phyloP scores from a whole-genome alignment of 495 filamentous ascomycete genomes.

The Xylaria bambusicola region DNA sequence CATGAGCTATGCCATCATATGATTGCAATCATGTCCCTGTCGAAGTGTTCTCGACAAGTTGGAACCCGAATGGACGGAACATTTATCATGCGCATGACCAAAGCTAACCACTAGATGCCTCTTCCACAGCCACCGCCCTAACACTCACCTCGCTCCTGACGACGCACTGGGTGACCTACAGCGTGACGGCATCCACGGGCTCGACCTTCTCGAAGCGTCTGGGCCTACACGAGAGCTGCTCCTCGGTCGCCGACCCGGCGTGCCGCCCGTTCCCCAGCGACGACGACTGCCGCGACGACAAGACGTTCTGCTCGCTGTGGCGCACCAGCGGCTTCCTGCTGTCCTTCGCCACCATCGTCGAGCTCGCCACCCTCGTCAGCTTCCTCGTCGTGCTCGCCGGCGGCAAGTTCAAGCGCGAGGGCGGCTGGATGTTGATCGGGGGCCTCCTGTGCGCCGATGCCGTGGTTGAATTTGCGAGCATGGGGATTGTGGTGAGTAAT shows the following conservation, averaged over 20 bases:
- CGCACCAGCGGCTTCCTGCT: constrained; percentile 82
- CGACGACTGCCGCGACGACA: constrained; percentile 69
- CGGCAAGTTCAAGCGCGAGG: constrained; percentile 72
- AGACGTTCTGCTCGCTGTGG: constrained; percentile 91
- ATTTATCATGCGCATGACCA: not conserved
- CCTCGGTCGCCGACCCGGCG: constrained; percentile 38
- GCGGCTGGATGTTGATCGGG: constrained; percentile 75
- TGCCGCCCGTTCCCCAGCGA: constrained; percentile 59
- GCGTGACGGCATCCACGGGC: constrained; percentile 54
- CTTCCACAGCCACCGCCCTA: constrained; percentile 67
- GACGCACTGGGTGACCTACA: constrained; percentile 79
- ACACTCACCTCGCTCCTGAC: constrained; percentile 73
- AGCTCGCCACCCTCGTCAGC: constrained; percentile 72
- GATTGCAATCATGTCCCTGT: too few relatives aligned
- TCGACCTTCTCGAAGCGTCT: constrained; percentile 65
- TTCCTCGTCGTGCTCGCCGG: constrained; percentile 75
- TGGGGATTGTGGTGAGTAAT: constrained; percentile 76
- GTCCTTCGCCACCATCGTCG: constrained; percentile 73
- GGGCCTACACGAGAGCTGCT: constrained; percentile 81
- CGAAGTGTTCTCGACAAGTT: too few relatives aligned
- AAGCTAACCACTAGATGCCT: constrained; percentile 25
- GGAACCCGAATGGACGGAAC: too few relatives aligned
- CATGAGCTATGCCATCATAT: too few relatives aligned
- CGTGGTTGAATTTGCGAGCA: constrained; percentile 63
- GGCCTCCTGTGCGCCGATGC: constrained; percentile 63